Evolutionary conservation across 371 early-diverging fungal species (phyloP), one percentile per base, ranked within the genome.

Genomic region (Mortierella sp.): DNA sequence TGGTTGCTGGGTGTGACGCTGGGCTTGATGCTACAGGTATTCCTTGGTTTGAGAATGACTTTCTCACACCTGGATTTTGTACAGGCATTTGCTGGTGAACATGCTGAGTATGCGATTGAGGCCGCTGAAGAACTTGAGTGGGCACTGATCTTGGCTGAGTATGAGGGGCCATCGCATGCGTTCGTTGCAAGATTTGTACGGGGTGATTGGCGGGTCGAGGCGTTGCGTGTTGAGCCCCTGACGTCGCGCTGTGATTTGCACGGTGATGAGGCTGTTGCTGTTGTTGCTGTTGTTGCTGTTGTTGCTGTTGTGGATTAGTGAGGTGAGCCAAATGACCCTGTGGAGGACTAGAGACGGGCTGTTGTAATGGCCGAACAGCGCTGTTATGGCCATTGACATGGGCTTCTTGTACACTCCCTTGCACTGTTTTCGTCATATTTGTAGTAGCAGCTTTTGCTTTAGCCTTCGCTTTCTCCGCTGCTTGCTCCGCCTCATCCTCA

Each of bases 61-160:
- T 70, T 24, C 75, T 58, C n/a, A 43, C 8, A n/a, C 45, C 36
- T 21, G 58, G 48, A 48, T 57, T 66, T 43, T 76, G 70, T 1
- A 59, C 8, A 22, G 60, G 47, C 41, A 63, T 48, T 1, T 45
- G 67, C 32, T 63, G 52, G 19, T 69, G 57, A 36, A 41, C 21
- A 41, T 59, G 58, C 22, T 53, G 71, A 15, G 22, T n/a, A 32
- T 72, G 75, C 9, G 72, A 43, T 47, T 50, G 69, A 22, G 82
- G 82, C 21, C 82, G 72, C 60, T 81, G 82, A 9, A 81, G 72
- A 10, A 81, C 82, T 36, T 81, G 82, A 13, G 76, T 81, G 4
- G 82, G 82, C 3, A 76, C 82, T 19, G 76, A 69, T 28, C 76
- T 72, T 21, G 68, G 62, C 32, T 81, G 82, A 22, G 47, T 67